These are phyloP conservation scores for Candida awuae DNA, from an alignment of 805 yeast species.

Conservation along the genomic window DNA sequence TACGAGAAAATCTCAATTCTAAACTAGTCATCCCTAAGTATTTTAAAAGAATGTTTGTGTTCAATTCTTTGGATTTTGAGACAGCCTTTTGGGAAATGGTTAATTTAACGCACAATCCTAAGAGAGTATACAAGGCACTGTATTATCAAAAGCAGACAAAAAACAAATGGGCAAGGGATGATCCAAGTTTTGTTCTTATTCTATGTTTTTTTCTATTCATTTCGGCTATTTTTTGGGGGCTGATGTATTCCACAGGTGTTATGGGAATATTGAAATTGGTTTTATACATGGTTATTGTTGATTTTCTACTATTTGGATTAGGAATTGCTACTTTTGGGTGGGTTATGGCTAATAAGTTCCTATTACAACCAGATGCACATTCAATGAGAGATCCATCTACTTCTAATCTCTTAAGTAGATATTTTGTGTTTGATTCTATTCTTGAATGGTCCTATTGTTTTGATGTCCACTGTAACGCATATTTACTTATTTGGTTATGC, in stretches of 20 bases:
- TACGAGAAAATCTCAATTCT: slow-evolving; percentile 11
- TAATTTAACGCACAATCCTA: slow-evolving; percentile 64
- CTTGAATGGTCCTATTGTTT: slow-evolving; percentile 94
- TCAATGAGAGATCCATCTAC: neutral
- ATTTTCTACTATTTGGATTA: slow-evolving; percentile 65
- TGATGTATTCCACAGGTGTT: slow-evolving; percentile 63
- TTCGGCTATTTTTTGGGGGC: slow-evolving; percentile 86
- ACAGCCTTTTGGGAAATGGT: slow-evolving; percentile 90
- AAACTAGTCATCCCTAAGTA: slow-evolving; percentile 23
- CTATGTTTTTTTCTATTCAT: slow-evolving; percentile 57
- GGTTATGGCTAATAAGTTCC: slow-evolving; percentile 59
- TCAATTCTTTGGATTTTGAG: slow-evolving; percentile 82
- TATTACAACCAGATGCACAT: slow-evolving; percentile 25
- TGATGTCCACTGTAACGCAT: slow-evolving; percentile 91
- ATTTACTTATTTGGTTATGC: slow-evolving; percentile 67
- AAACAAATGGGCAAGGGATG: slow-evolving; percentile 82
- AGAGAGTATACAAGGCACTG: slow-evolving; percentile 71
- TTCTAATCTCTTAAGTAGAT: slow-evolving; percentile 22
- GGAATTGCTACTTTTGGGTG: slow-evolving; percentile 66
- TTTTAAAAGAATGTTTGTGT: slow-evolving; percentile 46
- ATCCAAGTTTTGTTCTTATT: slow-evolving; percentile 78
- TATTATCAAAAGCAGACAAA: slow-evolving; percentile 77
- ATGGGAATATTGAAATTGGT: slow-evolving; percentile 57
- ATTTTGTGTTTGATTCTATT: slow-evolving; percentile 29
- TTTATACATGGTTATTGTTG: slow-evolving; percentile 76